Conservation (phyloP, 768 basidiomycete species). For the Pisolithus marmoratus region DNA sequence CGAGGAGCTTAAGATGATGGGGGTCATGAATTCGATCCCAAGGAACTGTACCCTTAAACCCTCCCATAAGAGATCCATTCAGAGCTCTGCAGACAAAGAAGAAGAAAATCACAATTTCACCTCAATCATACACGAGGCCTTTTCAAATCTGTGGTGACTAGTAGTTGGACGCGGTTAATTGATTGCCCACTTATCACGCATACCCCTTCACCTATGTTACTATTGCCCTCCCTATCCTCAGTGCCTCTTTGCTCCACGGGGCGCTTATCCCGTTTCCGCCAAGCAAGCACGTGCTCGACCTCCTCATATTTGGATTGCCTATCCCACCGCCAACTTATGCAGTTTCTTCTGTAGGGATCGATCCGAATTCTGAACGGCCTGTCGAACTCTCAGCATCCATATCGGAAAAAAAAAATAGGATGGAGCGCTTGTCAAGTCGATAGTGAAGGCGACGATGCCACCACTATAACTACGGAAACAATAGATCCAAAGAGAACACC, state of each 20-base stretch:
- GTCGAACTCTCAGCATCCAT: background rate
- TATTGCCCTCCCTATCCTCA: background rate
- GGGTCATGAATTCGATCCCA: background rate
- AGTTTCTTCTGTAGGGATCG: constrained; percentile 28
- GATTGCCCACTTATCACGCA: no score
- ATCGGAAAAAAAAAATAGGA: background rate
- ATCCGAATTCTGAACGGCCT: constrained; percentile 45
- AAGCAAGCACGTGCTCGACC: constrained; percentile 20
- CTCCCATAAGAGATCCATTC: no score
- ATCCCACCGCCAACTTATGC: constrained; percentile 10
- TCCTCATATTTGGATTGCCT: constrained; percentile 4
- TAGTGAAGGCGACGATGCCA: no score
- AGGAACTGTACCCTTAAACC: no score
- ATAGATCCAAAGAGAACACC: background rate
- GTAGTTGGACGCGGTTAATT: no score
- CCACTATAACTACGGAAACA: no score
- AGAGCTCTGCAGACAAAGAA: no score
- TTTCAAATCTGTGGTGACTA: no score
- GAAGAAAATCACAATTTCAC: no score
- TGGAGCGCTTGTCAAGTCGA: no score
- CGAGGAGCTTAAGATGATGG: background rate
- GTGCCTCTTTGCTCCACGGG: background rate
- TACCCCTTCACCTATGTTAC: background rate
- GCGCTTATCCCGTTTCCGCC: constrained; percentile 15
- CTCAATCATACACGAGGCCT: no score